Evolutionary conservation across 306 rosid species (phyloP), one percentile per base, ranked within the genome.

Genomic region (Psophocarpus tetragonolobus): DNA sequence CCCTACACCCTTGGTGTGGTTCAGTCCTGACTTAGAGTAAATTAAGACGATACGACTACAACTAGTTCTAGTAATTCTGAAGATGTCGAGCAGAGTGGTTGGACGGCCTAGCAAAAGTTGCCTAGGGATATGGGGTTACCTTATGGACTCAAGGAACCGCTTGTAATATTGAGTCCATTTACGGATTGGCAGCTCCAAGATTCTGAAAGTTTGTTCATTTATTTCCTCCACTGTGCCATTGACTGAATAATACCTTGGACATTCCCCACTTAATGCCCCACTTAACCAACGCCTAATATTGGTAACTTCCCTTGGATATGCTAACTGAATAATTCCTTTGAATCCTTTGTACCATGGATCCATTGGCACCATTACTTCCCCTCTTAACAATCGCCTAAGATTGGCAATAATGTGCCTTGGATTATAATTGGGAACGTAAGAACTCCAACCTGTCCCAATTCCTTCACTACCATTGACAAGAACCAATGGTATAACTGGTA

Each of bases 401-500:
- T 95, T 95, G 56, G 85, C 92, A 76, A 89, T 83, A n/a, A 95
- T 87, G 4, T 95, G 97, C 84, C 95, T 86, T 23, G 98, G 97
- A 75, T 91, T 95, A 71, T 95, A 95, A 64, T 95, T 95, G 8
- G 98, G 98, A 78, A 95, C 73, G 84, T 84, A 91, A 9, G 97
- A 91, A 81, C 97, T 92, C 98, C 97, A 95, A 6, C 97, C 96
- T 0, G 97, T 92, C 73, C 97, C 97, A 72, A 95, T 92, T 62
- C 97, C 98, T 74, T 95, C 98, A 80, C 98, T 89, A 30, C 98
- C 98, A 76, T 95, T 95, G 73, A 89, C 98, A 69, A 95, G 97
- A 78, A 95, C 98, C 41, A 85, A 74, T 1, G 97, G 98, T 58
- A 95, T 91, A 76, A 92, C 63, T 29, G 98, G 98, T 53, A 95